These are phyloP conservation scores for Debaryomycetaceae sp. DNA, from an alignment of 1,139 yeast genomes.

Conservation along the genomic window DNA sequence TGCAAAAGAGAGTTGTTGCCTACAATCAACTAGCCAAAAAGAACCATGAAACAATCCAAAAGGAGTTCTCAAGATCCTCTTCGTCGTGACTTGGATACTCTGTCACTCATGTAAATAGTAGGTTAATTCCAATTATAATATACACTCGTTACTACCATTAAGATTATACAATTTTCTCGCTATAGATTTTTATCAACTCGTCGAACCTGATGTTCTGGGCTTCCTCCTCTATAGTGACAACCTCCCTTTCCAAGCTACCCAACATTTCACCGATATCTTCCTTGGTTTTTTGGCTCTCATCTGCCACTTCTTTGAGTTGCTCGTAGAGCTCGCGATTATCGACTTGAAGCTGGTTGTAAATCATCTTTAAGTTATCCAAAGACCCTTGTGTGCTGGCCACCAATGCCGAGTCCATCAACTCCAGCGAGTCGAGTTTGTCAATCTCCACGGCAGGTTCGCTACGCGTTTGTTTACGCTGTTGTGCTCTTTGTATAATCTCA, in stretches of 20 bases:
- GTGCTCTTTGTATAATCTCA: constrained; percentile 56
- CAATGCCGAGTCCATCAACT: constrained; percentile 33
- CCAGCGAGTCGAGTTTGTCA: constrained; percentile 29
- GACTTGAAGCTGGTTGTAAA: constrained; percentile 32
- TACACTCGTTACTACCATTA: background rate
- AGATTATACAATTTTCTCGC: constrained; percentile 4
- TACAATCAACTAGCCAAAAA: constrained; percentile 41
- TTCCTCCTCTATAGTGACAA: constrained; percentile 23
- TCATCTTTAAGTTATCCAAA: constrained; percentile 29
- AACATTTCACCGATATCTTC: constrained; percentile 21
- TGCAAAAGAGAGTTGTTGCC: constrained; percentile 39
- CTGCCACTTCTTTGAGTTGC: constrained; percentile 19
- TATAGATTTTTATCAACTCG: constrained; percentile 14
- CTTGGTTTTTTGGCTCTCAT: constrained; percentile 20
- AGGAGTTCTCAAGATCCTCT: background rate
- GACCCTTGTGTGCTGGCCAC: constrained; percentile 21
- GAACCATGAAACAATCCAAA: constrained; percentile 27
- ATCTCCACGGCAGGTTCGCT: constrained; percentile 23
- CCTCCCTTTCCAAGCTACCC: constrained; percentile 23
- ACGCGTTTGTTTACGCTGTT: constrained; percentile 20
- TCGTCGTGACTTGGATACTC: constrained; percentile 3
- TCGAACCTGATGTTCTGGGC: constrained; percentile 20
- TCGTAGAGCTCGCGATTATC: constrained; percentile 33
- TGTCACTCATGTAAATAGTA: constrained; percentile 3
- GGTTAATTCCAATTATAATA: background rate